Base-by-base conservation (phyloP, 441 rosid species). In the Aleurites moluccanus region DNA sequence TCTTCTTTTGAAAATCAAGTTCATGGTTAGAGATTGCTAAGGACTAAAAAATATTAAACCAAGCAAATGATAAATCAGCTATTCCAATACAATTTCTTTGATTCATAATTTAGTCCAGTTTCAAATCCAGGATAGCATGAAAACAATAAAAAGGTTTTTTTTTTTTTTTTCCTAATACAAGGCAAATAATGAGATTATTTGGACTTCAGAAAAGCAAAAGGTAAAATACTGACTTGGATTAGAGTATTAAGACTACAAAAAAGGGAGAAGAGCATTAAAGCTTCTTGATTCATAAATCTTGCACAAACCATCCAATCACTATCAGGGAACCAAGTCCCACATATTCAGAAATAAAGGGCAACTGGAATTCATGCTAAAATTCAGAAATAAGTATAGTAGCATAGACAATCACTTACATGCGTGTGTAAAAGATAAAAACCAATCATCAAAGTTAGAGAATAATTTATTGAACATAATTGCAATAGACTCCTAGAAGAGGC, bases 271-370 rank as follows among this genome's bases (percentile, higher is more conserved):
- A 38, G 27, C 16, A 16, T 5, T 3, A n/a, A n/a, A n/a, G 18
- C 47, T 40, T 64, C 27, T 21, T 64, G 33, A 67, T 67, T 67
- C 68, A 64, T 23, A 66, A 47, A 65, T 52, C 21, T 52, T 52
- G 20, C 60, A 21, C 50, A 45, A 14, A 45, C 50, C 50, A 45
- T 10, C 2, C 16, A 45, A 38, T 38, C 40, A 6, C 40, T 38
- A 38, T 9, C 40, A 38, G 8, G 40, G 9, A 9, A 6, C 40
- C 9, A 2, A 38, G 16, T 45, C 50, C 50, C 50, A 45, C 50
- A 11, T 45, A 45, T 45, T 45, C 16, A 14, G 4, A 45, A 45
- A 45, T 4, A 45, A 45, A 45, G 16, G 50, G 16, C 40, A 38
- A 38, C 8, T 38, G 40, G 40, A 1, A 38, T 38, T 9, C 40